These are phyloP conservation scores for Annulohypoxylon maeteangense DNA, from an alignment of 495 filamentous ascomycete species.

Conservation along the genomic window DNA sequence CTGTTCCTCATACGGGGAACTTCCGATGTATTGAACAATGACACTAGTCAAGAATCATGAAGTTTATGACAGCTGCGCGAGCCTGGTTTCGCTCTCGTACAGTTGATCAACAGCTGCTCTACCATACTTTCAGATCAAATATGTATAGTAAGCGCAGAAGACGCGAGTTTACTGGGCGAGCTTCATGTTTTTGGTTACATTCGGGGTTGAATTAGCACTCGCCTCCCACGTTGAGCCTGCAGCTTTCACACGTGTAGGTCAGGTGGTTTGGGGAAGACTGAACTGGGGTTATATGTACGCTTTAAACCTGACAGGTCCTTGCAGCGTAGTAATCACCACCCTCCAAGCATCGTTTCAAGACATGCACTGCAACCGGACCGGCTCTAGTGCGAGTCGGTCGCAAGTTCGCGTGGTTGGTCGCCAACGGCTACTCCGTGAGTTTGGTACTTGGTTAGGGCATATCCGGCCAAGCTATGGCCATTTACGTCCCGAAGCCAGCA, in stretches of 20 bases:
- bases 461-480: slow-evolving; percentile 25
- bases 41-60: slow-evolving; percentile 21
- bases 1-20: slow-evolving; percentile 24
- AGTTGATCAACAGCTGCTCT: slow-evolving; percentile 34
- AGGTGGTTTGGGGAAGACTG: slow-evolving; percentile 42
- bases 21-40: slow-evolving; percentile 21
- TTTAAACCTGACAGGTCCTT: slow-evolving; percentile 40
- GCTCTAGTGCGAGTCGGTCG: slow-evolving; percentile 12
- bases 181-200: slow-evolving; percentile 38
- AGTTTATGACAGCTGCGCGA: slow-evolving; percentile 28
- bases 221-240: slow-evolving; percentile 44
- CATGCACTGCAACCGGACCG: slow-evolving; percentile 37
- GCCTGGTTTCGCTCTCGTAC: slow-evolving; percentile 9
- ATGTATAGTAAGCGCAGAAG: slow-evolving; percentile 43
- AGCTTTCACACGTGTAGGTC: slow-evolving; percentile 46
- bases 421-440: slow-evolving; percentile 37
- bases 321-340: slow-evolving; percentile 46
- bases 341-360: slow-evolving; percentile 40
- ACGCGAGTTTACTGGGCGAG: slow-evolving; percentile 20
- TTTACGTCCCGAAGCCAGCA: slow-evolving; percentile 27
- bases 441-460: slow-evolving; percentile 33
- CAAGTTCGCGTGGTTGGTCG: slow-evolving; percentile 32
- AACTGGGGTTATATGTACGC: slow-evolving; percentile 40
- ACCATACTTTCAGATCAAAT: slow-evolving; percentile 4
- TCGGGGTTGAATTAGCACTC: slow-evolving; percentile 32